These are phyloP conservation scores for Panaeolus papilionaceus DNA, from an alignment of 768 basidiomycete genomes.

Conservation along the genomic window DNA sequence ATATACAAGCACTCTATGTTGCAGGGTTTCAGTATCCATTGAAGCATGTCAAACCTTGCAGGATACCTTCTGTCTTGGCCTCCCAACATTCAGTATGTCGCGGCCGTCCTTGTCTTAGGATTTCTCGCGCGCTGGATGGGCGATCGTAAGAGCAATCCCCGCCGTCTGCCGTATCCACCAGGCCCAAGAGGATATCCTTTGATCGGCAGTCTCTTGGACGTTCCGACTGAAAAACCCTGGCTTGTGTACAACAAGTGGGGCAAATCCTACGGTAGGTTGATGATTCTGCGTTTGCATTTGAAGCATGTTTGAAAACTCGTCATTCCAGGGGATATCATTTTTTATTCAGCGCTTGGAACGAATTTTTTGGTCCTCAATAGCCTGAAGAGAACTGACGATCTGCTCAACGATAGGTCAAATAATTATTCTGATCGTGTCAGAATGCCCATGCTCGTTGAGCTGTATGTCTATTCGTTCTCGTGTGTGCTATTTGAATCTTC, in stretches of 20 bases:
- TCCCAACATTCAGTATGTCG: background rate
- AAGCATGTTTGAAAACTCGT: too few relatives aligned
- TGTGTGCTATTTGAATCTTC: background rate
- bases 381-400: background rate
- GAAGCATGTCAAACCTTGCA: background rate
- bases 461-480: constrained; percentile 5
- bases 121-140: background rate
- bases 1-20: background rate
- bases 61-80: background rate
- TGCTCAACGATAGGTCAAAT: background rate
- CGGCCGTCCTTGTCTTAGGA: background rate
- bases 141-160: background rate
- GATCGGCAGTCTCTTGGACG: constrained; percentile 57
- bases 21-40: background rate
- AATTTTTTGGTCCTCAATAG: background rate
- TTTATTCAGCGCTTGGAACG: background rate
- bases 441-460: background rate
- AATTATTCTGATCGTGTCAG: background rate
- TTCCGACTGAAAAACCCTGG: constrained; percentile 40
- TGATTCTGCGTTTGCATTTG: too few relatives aligned
- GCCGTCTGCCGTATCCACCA: constrained; percentile 42
- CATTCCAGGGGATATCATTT: constrained; percentile 1
- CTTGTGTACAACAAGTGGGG: constrained; percentile 45
- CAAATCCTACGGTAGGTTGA: constrained; percentile 21
- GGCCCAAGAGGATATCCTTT: constrained; percentile 59